Base-by-base conservation (phyloP, 129 eudicot species). In the Ambrosia artemisiifolia region DNA sequence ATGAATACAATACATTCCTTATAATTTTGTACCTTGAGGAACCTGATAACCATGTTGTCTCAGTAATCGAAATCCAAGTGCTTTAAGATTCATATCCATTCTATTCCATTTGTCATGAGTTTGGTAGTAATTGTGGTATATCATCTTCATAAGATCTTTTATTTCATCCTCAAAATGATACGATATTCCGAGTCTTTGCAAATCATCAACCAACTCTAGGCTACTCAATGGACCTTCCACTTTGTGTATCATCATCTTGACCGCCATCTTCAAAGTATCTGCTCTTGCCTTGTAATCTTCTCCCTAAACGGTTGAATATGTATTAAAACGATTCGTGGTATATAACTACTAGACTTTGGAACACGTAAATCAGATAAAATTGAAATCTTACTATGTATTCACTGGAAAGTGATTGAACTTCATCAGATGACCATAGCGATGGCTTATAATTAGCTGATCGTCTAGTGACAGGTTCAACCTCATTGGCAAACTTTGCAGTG, bases 41-140 rank as follows among this genome's bases (percentile, higher is more conserved):
- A 71, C 66, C 11, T 63, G 59, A 64, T 63, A 65, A 16, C 82
- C 77, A 64, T 63, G 82, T 53, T 71, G 78, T 64, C 82, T 71
- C 9, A 71, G 24, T 30, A 78, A 61, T 43, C 82, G 64, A 71
- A 78, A 78, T 20, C 71, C 57, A 51, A 78, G 82, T 3, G 82
- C 78, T 71, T 49, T 71, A 63, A 19, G 43, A 65, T 71, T 71
- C 48, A 71, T n/a, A 64, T 64, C 69, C 78, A 73, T 73, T 12
- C 14, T 7, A 73, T 47, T 48, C 78, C 70, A 73, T 2, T 71
- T 55, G 11, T 71, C 42, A 2, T 16, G 20, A 36, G 20, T 24
- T 63, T 63, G 42, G 57, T 20, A 69, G 64, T 69, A 28, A 63
- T 71, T 40, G 9, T 32, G 0, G 56, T 78, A 78, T 36, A 78